Conservation (phyloP, 208 protist genomes). For the Crithidia expoeki region DNA sequence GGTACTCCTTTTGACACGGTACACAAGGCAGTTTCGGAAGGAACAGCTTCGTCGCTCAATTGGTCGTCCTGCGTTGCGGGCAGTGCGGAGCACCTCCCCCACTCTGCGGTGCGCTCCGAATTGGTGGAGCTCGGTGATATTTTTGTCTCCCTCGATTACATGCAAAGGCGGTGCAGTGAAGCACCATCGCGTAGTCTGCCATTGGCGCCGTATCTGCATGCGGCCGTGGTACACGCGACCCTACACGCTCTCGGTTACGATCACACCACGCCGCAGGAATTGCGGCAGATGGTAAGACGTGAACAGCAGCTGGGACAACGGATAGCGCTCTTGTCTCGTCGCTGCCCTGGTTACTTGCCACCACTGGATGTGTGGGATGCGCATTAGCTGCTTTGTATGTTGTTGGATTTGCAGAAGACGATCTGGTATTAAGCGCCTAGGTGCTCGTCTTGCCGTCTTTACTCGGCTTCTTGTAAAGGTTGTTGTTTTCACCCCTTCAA, state of each 20-base stretch:
- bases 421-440: too few relatives aligned
- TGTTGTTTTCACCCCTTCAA: too few relatives aligned
- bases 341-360: constrained; percentile 36
- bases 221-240: constrained; percentile 70
- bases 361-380: constrained; percentile 57
- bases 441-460: too few relatives aligned
- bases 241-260: constrained; percentile 83
- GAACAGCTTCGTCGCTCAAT: too few relatives aligned
- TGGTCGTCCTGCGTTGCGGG: not conserved
- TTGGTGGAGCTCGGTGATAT: constrained; percentile 69
- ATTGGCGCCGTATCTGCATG: constrained; percentile 61
- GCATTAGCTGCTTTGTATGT: not conserved
- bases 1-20: too few relatives aligned
- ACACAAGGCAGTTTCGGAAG: too few relatives aligned
- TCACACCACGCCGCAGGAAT: constrained; percentile 58
- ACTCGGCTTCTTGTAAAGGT: too few relatives aligned
- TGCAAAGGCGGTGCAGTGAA: constrained; percentile 41
- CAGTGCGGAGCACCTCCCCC: not conserved
- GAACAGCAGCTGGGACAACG: constrained; percentile 61
- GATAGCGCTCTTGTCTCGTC: constrained; percentile 42
- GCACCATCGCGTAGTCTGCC: constrained; percentile 52
- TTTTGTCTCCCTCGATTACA: constrained; percentile 76
- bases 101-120: constrained; percentile 16
- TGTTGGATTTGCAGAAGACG: too few relatives aligned
- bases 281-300: constrained; percentile 61